A percentile compares a stretch with the other conserved stretches of the same genome.
These are phyloP conservation scores for Penicillium janthinellum DNA, from an alignment of 2,329 filamentous ascomycete genomes.

Conservation along the genomic window DNA sequence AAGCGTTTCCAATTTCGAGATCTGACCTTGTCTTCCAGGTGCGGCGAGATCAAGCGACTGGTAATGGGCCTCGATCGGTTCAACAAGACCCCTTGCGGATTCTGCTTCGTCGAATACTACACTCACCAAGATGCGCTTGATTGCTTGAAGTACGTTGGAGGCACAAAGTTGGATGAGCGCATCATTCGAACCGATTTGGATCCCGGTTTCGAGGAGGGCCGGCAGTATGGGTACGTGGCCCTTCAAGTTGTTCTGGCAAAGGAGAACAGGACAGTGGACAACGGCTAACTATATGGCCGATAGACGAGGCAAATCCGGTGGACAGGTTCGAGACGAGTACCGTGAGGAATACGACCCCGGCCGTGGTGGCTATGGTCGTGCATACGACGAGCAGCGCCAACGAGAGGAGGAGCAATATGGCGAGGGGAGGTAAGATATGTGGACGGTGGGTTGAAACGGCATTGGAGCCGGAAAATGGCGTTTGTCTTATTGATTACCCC, in stretches of 20 bases:
- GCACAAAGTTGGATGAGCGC: conserved; percentile 96
- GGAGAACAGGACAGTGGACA: not conserved
- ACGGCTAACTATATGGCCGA: conserved; percentile 12
- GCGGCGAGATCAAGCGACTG: conserved; percentile 95
- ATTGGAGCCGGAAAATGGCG: conserved; percentile 36
- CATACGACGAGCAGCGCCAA: conserved; percentile 63
- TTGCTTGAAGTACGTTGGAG: conserved; percentile 97
- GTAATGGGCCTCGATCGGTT: conserved; percentile 98
- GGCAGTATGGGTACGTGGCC: conserved; percentile 75
- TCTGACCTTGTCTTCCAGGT: conserved; percentile 45
- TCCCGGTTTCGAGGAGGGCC: conserved; percentile 91
- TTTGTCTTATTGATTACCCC: conserved; percentile 28
- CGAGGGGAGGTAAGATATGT: conserved; percentile 51
- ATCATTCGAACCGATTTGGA: conserved; percentile 95
- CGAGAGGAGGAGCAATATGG: conserved; percentile 64
- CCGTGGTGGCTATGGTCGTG: conserved; percentile 82
- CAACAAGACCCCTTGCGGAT: conserved; percentile 96
- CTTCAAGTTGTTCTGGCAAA: not conserved
- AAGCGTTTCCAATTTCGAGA: not conserved
- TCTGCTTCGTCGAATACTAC: conserved; percentile 99
- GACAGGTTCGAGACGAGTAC: conserved; percentile 97
- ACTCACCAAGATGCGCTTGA: conserved; percentile 95
- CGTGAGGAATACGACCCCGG: conserved; percentile 96
- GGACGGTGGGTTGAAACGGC: conserved; percentile 5
- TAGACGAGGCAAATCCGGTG: conserved; percentile 85